phyloP scores from a whole-genome alignment of 2,329 filamentous ascomycete species.

The Fusarium verticillioides region DNA sequence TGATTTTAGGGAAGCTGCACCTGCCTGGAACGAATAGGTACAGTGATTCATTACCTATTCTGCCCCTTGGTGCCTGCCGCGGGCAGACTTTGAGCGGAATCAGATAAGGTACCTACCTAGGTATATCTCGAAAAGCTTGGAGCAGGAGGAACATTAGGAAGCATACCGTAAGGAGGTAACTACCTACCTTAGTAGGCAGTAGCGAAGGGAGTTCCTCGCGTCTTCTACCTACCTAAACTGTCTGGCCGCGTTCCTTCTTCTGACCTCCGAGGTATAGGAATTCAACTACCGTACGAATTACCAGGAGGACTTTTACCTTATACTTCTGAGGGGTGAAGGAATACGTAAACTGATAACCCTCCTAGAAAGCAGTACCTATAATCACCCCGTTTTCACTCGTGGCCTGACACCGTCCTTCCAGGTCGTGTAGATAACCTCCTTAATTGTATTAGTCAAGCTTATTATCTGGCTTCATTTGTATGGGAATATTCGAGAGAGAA shows the following conservation, averaged over 20 bases:
- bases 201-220: background rate
- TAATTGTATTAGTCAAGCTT: background rate
- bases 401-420: background rate
- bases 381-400: background rate
- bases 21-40: background rate
- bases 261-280: too few species aligned
- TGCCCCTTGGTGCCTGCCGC: background rate
- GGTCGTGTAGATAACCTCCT: background rate
- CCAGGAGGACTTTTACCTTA: background rate
- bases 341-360: background rate
- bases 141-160: background rate
- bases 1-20: background rate
- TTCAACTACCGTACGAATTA: background rate
- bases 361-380: background rate
- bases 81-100: background rate
- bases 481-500: background rate
- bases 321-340: background rate
- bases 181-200: background rate
- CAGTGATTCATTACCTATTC: background rate
- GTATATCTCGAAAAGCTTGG: background rate
- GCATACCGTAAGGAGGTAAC: background rate
- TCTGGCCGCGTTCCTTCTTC: background rate
- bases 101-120: too few species aligned
- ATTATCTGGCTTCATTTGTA: background rate
- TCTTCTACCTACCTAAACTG: background rate